These are phyloP conservation scores for Talaromyces pinophilus DNA, from an alignment of 2,329 filamentous ascomycete species.

Conservation along the genomic window DNA sequence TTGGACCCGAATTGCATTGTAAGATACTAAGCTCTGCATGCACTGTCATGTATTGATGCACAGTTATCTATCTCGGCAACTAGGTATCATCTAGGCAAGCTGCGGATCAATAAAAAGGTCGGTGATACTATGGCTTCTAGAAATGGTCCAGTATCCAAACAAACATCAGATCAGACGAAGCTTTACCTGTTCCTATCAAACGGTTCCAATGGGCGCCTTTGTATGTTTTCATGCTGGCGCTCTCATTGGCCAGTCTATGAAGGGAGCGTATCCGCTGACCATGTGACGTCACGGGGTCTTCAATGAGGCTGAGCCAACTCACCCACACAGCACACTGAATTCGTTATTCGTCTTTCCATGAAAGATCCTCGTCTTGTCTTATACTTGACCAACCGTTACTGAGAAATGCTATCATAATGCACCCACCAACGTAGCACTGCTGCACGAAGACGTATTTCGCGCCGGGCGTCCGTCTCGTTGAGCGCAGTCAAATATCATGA, in stretches of 20 bases:
- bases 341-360: background rate
- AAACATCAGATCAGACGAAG: background rate
- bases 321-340: background rate
- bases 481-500: background rate
- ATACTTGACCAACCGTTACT: background rate
- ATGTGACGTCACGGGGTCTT: conserved; percentile 15
- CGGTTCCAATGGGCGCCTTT: background rate
- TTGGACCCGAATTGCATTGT: background rate
- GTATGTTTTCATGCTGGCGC: background rate
- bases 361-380: background rate
- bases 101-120: too few species aligned
- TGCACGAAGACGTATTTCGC: background rate
- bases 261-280: background rate
- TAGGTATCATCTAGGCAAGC: too few species aligned
- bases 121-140: background rate
- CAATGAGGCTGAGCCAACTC: background rate
- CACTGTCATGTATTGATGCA: too few species aligned
- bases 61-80: too few species aligned
- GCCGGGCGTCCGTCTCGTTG: background rate
- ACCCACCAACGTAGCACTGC: background rate
- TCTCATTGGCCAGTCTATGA: conserved; percentile 8
- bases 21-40: background rate
- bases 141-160: background rate
- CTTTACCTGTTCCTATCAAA: conserved; percentile 14
- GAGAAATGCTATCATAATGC: background rate